Percentiles rank a stretch among this genome's conserved stretches.
These are phyloP conservation scores for Paracorniculantispora psalliotae DNA, from an alignment of 2,329 filamentous ascomycete species.

Conservation along the genomic window DNA sequence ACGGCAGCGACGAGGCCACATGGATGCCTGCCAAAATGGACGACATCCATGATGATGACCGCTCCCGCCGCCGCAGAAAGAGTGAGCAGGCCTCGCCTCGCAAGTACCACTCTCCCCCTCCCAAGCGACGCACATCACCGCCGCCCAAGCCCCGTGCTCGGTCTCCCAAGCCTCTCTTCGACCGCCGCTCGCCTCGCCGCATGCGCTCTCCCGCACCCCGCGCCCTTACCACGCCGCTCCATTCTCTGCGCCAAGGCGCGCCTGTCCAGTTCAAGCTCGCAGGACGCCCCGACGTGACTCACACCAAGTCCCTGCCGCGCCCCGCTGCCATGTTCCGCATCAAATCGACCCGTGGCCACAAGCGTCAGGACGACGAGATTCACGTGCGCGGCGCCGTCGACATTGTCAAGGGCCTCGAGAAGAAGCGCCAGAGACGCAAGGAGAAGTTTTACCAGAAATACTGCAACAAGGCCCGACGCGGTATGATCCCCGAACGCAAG, in stretches of 20 bases:
- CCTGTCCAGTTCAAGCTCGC: conserved; percentile 33
- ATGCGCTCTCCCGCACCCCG: conserved; percentile 65
- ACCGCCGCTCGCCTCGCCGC: conserved; percentile 64
- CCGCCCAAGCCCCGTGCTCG: conserved; percentile 34
- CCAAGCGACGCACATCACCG: conserved; percentile 29
- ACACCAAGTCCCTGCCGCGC: conserved; percentile 83
- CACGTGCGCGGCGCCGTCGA: conserved; percentile 92
- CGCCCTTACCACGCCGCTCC: conserved; percentile 29
- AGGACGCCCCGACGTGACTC: conserved; percentile 62
- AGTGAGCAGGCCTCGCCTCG: conserved; percentile 43
- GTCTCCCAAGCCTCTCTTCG: conserved; percentile 53
- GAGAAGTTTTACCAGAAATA: conserved; percentile 91
- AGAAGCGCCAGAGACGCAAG: conserved; percentile 85
- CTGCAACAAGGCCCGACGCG: conserved; percentile 75
- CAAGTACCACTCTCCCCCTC: conserved; percentile 43
- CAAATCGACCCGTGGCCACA: conserved; percentile 37
- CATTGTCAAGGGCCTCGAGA: conserved; percentile 93
- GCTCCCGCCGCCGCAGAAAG: conserved; percentile 43
- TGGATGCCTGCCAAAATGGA: conserved; percentile 71
- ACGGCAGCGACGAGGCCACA: conserved; percentile 63
- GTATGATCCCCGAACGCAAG: conserved; percentile 56
- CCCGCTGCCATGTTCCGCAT: conserved; percentile 64
- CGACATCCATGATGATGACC: conserved; percentile 56
- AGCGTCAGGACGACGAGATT: conserved; percentile 39
- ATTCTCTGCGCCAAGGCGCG: conserved; percentile 36